phyloP scores from a whole-genome alignment of 1,139 yeast species.

The Pichia norvegensis region DNA sequence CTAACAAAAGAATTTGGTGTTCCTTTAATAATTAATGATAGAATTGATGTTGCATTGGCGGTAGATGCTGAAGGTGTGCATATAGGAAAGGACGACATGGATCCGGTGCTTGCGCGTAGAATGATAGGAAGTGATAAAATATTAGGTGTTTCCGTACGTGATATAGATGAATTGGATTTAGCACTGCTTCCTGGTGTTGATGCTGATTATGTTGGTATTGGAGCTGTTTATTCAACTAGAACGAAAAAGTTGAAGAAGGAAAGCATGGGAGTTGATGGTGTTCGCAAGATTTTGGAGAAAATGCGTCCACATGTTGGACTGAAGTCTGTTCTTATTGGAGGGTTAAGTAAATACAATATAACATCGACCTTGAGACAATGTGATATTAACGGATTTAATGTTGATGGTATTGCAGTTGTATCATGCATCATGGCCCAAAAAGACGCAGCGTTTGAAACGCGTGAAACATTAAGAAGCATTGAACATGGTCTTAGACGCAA shows the following conservation, averaged over 20 bases:
- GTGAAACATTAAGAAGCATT: constrained; percentile 12
- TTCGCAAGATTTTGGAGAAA: constrained; percentile 42
- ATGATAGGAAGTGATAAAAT: constrained; percentile 68
- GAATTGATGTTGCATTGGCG: constrained; percentile 86
- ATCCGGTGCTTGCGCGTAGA: constrained; percentile 49
- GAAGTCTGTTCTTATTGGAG: constrained; percentile 78
- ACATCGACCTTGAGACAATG: constrained; percentile 48
- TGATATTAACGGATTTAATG: constrained; percentile 36
- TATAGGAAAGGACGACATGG: constrained; percentile 91
- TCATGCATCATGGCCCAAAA: constrained; percentile 72
- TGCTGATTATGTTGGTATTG: constrained; percentile 75
- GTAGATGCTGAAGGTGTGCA: constrained; percentile 78
- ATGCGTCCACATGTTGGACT: constrained; percentile 30
- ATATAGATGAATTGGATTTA: constrained; percentile 49
- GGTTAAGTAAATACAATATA: constrained; percentile 61
- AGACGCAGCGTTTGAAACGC: constrained; percentile 37
- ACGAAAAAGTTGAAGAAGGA: constrained; percentile 52
- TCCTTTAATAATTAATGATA: constrained; percentile 80
- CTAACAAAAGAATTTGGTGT: constrained; percentile 53
- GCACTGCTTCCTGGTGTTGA: constrained; percentile 41
- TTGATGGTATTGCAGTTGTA: constrained; percentile 82
- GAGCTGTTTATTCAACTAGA: constrained; percentile 66
- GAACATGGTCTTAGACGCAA: constrained; percentile 3
- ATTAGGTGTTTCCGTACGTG: constrained; percentile 71
- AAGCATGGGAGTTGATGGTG: constrained; percentile 64